phyloP scores from a whole-genome alignment of 1,139 yeast species.

The Lodderomyces jiufengensis region DNA sequence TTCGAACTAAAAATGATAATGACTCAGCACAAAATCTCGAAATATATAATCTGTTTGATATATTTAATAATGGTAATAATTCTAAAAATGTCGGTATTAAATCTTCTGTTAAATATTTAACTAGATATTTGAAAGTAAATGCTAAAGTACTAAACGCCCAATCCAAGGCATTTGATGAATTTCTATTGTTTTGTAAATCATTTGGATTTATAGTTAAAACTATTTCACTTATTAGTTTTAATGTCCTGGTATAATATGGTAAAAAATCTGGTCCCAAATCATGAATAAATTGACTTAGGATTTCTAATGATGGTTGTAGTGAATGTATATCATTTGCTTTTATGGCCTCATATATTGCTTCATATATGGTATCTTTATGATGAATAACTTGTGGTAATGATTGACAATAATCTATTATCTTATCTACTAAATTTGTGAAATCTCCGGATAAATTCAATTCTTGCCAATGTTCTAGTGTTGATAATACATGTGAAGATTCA shows the following conservation, averaged over 20 bases:
- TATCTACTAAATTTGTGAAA: slow-evolving; percentile 61
- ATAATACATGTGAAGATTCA: slow-evolving; percentile 72
- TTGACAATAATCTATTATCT: slow-evolving; percentile 53
- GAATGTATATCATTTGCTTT: slow-evolving; percentile 62
- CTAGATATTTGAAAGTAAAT: slow-evolving; percentile 81
- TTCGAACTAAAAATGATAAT: slow-evolving; percentile 75
- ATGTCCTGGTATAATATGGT: slow-evolving; percentile 55
- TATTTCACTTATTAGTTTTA: slow-evolving; percentile 49
- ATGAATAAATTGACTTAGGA: slow-evolving; percentile 81
- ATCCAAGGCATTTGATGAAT: slow-evolving; percentile 69
- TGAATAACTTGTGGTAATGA: slow-evolving; percentile 79
- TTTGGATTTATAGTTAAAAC: slow-evolving; percentile 47
- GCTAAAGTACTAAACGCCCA: slow-evolving; percentile 85
- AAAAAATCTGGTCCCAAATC: slow-evolving; percentile 92
- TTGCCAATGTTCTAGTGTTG: slow-evolving; percentile 82
- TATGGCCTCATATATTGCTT: slow-evolving; percentile 48
- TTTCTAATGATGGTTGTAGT: slow-evolving; percentile 76
- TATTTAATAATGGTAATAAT: slow-evolving; percentile 60
- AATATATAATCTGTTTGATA: slow-evolving; percentile 55
- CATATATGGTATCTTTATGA: slow-evolving; percentile 63
- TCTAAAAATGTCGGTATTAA: slow-evolving; percentile 64
- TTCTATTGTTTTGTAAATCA: slow-evolving; percentile 39
- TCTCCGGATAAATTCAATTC: slow-evolving; percentile 78
- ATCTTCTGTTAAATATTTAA: slow-evolving; percentile 59
- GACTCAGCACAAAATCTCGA: slow-evolving; percentile 90